Percentiles rank a stretch among this genome's conserved stretches.
Conservation (phyloP, 495 filamentous ascomycete species). For the Glonium stellatum region DNA sequence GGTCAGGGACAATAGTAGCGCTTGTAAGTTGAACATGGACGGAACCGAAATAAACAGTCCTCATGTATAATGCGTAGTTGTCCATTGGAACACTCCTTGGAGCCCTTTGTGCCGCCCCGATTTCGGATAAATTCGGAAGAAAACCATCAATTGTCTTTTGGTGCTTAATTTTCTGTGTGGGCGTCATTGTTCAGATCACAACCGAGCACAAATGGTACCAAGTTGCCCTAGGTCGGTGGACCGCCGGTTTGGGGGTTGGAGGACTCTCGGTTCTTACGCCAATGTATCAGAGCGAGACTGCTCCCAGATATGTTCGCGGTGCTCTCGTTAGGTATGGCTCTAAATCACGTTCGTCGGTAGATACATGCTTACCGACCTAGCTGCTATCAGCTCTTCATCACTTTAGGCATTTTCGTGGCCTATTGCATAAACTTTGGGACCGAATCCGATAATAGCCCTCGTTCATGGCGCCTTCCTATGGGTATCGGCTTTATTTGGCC, state of each 20-base stretch:
- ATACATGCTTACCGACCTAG: background rate
- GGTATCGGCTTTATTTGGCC: constrained; percentile 14
- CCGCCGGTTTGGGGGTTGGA: constrained; percentile 78
- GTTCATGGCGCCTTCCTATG: constrained; percentile 7
- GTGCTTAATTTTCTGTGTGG: constrained; percentile 26
- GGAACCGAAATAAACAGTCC: background rate
- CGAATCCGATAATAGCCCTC: background rate
- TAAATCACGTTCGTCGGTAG: constrained; percentile 1
- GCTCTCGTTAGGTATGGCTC: constrained; percentile 71
- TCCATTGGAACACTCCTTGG: constrained; percentile 28
- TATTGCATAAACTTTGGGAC: constrained; percentile 62
- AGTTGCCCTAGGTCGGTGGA: constrained; percentile 55
- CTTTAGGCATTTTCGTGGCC: constrained; percentile 68
- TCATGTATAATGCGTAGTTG: background rate
- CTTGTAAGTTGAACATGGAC: constrained; percentile 1
- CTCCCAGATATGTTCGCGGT: constrained; percentile 73
- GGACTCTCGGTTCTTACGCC: constrained; percentile 63
- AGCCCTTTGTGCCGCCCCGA: constrained; percentile 22
- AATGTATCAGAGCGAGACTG: constrained; percentile 72
- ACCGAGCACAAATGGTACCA: constrained; percentile 24
- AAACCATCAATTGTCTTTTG: constrained; percentile 19
- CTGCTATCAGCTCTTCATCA: constrained; percentile 61
- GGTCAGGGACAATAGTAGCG: constrained; percentile 20
- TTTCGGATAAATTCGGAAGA: constrained; percentile 26
- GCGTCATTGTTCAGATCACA: constrained; percentile 30